Base-by-base conservation (phyloP, 2,329 filamentous ascomycete genomes). In the Elsinoe australis region DNA sequence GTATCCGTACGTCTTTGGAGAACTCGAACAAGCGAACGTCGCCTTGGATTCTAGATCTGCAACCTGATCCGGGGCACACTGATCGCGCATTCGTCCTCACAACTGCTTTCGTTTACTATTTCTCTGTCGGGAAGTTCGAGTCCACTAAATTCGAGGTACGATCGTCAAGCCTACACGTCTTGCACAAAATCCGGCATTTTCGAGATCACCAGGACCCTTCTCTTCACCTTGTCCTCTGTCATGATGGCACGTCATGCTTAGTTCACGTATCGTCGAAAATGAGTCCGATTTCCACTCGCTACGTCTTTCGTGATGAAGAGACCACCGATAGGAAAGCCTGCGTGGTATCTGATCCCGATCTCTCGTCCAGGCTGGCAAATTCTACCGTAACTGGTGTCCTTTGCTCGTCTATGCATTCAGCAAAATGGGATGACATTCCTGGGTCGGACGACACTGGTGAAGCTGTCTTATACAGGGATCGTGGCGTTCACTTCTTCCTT, bases 21-120 rank as follows among this genome's bases (percentile, higher is more conserved):
- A 61, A 1, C 39, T 52, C 5, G 56, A 14, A n/a, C 15, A 47
- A 15, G 21, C 44, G 55, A 6, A 59, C 60, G 0, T 32, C 55
- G 3, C 59, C 68, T 50, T 72, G 73, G 72, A 74, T 87, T 39
- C 59, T 87, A 50, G 75, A 83, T 56, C 58, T 80, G 1, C 70
- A 71, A 53, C 56, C 62, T 6, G 75, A 75, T 50, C 70, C 71
- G 1, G 57, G 61, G 2, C 65, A 72, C 47, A 63, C 67, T 4
- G 65, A 68, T 19, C 71, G 76, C n/a, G 56, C 79, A 1, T 76
- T 80, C 49, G 64, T 85, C 7, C 64, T 85, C 35, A 85, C 80
- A 1, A 72, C 70, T 9, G 67, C 67, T 0, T 47, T 32, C 66
- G 66, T 21, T 49, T 83, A 0, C 64, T 73, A 26, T 69, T 75